Base-by-base conservation (phyloP, 1,139 yeast species). In the Sugiyamaella sp. region DNA sequence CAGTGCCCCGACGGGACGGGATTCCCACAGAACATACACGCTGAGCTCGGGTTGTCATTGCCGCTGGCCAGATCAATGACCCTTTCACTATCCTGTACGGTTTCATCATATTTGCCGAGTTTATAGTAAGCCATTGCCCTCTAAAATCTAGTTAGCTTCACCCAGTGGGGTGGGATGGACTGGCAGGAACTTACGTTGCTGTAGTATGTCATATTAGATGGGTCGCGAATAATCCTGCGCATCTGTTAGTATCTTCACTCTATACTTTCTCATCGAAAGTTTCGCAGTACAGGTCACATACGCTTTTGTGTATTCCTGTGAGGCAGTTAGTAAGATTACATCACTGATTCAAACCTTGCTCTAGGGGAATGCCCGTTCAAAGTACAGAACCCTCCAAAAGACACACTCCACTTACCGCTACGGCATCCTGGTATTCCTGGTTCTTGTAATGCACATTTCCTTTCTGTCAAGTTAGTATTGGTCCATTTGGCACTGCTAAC, bases 401-500 rank as follows among this genome's bases (percentile, higher is more conserved):
- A n/a, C n/a, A n/a, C n/a, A n/a, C n/a, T n/a, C 14, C 20, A 56
- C 66, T 46, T 48, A 62, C 66, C 60, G 66, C 63, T 58, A 75
- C 56, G 41, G 71, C 68, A 58, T 70, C 60, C 52, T 60, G 60
- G 62, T 70, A 65, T 60, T 71, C 69, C 53, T 76, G 59, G 72
- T 75, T 63, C 58, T 71, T 46, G 75, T 77, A 54, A 62, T 63
- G 58, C 32, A 47, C 54, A 51, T 67, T 67, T 21, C 71, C 71
- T 46, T 60, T 61, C 71, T 54, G 46, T 17, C 14, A 21, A n/a
- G 51, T 51, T 47, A 51, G 52, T 27, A n/a, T 8, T 16, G n/a
- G 6, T n/a, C n/a, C 21, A 17, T 22, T 12, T 9, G 1, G 33
- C 4, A 20, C 20, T 38, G 41, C 41, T 5, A 9, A 12, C 20